These are phyloP conservation scores for Allomyces macrogynus DNA, from an alignment of 192 early-diverging fungal genomes.

Conservation along the genomic window DNA sequence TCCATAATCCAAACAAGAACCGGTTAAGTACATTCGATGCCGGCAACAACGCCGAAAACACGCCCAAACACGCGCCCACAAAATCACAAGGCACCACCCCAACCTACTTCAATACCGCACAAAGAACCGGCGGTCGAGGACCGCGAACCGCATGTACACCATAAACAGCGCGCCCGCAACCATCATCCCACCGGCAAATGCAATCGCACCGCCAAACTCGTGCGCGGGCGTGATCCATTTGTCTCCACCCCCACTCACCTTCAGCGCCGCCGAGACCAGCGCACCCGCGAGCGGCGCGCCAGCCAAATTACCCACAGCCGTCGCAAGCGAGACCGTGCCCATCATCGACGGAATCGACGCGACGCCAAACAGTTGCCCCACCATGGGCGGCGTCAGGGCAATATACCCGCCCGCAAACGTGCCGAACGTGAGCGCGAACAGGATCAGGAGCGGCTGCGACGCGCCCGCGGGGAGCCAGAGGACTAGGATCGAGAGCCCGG, in stretches of 20 bases:
- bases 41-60: too few species aligned
- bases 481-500: conserved; percentile 9
- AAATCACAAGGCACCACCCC: too few species aligned
- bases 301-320: background rate
- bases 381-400: conserved; percentile 13
- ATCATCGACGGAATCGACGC: background rate
- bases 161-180: background rate
- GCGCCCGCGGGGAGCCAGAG: conserved; percentile 23
- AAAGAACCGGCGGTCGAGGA: background rate
- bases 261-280: background rate
- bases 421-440: conserved; percentile 20
- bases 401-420: conserved; percentile 20
- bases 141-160: background rate
- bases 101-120: background rate
- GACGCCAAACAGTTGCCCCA: conserved; percentile 15
- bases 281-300: background rate
- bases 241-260: too few species aligned
- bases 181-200: background rate
- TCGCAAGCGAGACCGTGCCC: background rate
- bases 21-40: too few species aligned
- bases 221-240: background rate
- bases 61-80: too few species aligned
- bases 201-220: background rate
- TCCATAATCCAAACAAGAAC: too few species aligned
- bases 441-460: conserved; percentile 12